A percentile compares a stretch with the other conserved stretches of the same genome.
Conservation (phyloP, 2,329 filamentous ascomycete species). For the Trichoderma oligosporum region DNA sequence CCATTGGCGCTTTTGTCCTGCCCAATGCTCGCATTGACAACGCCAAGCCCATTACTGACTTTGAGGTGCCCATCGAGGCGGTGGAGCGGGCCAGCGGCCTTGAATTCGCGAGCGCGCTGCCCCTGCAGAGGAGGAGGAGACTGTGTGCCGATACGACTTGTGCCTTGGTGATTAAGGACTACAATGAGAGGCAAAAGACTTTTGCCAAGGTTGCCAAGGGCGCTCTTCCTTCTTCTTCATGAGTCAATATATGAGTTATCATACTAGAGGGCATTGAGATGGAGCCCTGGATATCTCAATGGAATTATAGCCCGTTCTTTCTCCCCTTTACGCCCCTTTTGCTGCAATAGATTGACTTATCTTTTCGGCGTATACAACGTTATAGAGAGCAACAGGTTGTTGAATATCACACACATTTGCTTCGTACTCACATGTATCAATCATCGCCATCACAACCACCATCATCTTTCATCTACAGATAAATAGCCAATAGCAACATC, state of each 20-base stretch:
- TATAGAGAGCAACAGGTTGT: background rate
- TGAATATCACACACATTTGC: background rate
- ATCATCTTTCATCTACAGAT: background rate
- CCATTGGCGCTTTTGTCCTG: slow-evolving; percentile 88
- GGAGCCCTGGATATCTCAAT: background rate
- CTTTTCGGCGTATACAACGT: background rate
- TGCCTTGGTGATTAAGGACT: slow-evolving; percentile 79
- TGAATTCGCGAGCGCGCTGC: slow-evolving; percentile 82
- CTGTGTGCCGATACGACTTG: slow-evolving; percentile 86
- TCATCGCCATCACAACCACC: background rate
- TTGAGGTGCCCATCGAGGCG: slow-evolving; percentile 90
- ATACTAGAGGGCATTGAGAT: background rate
- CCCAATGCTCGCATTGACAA: slow-evolving; percentile 89
- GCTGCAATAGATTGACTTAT: background rate
- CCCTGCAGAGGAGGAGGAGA: slow-evolving; percentile 66
- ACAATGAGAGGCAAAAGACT: slow-evolving; percentile 57
- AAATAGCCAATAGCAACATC: background rate
- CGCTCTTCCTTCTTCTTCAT: background rate
- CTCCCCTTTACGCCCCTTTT: background rate
- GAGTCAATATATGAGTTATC: background rate
- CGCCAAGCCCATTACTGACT: slow-evolving; percentile 79
- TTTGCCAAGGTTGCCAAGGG: slow-evolving; percentile 41
- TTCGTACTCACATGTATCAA: background rate
- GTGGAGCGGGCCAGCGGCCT: slow-evolving; percentile 89
- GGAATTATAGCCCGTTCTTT: background rate